Conservation (phyloP, 495 filamentous ascomycete species). For the Penicillium antarcticum region DNA sequence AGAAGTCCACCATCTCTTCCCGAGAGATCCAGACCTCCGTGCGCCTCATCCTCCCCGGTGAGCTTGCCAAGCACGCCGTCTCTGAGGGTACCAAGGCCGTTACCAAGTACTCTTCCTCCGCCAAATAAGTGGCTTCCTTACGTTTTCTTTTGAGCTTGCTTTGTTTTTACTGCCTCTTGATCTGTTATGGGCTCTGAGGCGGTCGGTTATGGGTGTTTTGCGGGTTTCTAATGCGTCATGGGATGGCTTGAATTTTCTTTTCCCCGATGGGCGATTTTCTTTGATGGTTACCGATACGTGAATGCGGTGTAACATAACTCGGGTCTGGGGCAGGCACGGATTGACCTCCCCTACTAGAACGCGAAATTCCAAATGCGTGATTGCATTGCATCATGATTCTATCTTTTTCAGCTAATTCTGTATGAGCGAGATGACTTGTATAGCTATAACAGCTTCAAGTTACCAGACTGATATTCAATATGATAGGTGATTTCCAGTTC, state of each 20-base stretch:
- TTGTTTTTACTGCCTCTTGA: slow-evolving; percentile 51
- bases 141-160: slow-evolving; percentile 45
- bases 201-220: slow-evolving; percentile 62
- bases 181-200: slow-evolving; percentile 59
- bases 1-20: slow-evolving; percentile 99
- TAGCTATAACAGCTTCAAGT: no score
- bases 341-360: slow-evolving; percentile 38
- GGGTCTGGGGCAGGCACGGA: slow-evolving; percentile 41
- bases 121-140: slow-evolving; percentile 74
- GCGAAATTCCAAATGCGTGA: slow-evolving; percentile 53
- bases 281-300: slow-evolving; percentile 65
- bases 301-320: slow-evolving; percentile 74
- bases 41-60: slow-evolving; percentile 93
- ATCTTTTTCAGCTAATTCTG: slow-evolving; percentile 11
- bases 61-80: slow-evolving; percentile 98
- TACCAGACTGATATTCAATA: background rate
- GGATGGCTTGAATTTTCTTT: slow-evolving; percentile 69
- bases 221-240: slow-evolving; percentile 86
- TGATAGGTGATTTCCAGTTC: background rate
- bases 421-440: background rate
- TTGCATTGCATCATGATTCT: slow-evolving; percentile 38
- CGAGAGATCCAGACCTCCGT: slow-evolving; percentile 99
- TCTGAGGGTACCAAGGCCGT: slow-evolving; percentile 99
- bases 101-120: slow-evolving; percentile 99
- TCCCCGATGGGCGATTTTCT: slow-evolving; percentile 65